These are phyloP conservation scores for carrot (Daucus carota) DNA, from an alignment of 129 eudicot genomes.

Conservation along the genomic window DNA sequence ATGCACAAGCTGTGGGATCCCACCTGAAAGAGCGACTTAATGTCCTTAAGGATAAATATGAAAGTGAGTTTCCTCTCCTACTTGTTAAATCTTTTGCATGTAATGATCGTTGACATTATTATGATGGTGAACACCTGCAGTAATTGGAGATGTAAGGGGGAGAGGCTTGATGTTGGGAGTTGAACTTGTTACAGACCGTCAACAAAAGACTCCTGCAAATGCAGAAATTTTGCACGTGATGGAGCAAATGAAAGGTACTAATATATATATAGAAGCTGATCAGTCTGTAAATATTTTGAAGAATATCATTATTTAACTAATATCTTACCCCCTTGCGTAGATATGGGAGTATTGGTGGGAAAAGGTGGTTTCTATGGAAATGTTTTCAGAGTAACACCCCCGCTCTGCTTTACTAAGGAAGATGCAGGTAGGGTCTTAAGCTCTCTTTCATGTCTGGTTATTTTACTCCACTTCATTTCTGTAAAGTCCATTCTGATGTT, in stretches of 20 bases:
- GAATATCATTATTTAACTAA: neutral
- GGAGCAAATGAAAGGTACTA: conserved; percentile 61
- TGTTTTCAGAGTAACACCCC: conserved; percentile 88
- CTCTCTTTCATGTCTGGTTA: neutral
- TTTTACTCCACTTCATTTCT: neutral
- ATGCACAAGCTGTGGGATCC: conserved; percentile 52
- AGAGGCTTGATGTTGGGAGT: conserved; percentile 61
- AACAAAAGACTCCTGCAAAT: conserved; percentile 60
- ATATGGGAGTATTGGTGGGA: conserved; percentile 78
- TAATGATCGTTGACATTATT: neutral
- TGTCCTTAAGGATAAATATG: conserved; percentile 49
- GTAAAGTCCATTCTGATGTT: neutral
- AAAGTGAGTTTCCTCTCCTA: conserved; percentile 24
- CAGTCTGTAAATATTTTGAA: neutral
- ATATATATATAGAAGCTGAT: neutral
- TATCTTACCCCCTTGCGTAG: conserved; percentile 20
- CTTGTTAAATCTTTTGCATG: neutral
- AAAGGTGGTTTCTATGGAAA: conserved; percentile 90
- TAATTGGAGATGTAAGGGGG: conserved; percentile 70
- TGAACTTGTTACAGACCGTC: conserved; percentile 54
- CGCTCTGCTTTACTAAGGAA: conserved; percentile 84
- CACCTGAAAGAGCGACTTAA: conserved; percentile 48
- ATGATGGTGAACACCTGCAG: conserved; percentile 17
- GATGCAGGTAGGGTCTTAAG: conserved; percentile 55
- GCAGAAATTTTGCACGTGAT: conserved; percentile 46